Percentiles rank a stretch among this genome's conserved stretches.
Conservation (phyloP, 2,329 filamentous ascomycete genomes). For the Magnaporthales sp. region DNA sequence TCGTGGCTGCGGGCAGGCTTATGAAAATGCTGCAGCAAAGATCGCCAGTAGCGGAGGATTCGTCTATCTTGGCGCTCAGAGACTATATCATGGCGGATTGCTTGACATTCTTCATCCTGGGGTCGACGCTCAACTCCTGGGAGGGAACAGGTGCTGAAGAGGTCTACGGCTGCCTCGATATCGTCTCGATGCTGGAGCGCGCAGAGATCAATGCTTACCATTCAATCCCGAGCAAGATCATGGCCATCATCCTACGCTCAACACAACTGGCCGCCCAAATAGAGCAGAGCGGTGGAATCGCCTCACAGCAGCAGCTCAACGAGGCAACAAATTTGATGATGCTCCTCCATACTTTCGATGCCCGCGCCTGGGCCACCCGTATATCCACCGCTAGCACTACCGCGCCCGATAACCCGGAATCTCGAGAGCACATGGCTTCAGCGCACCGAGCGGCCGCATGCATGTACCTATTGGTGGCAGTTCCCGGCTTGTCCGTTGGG, state of each 20-base stretch:
- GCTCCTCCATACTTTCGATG: not conserved
- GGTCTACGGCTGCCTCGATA: constrained; percentile 26
- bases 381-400: not conserved
- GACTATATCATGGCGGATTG: constrained; percentile 40
- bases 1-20: constrained; percentile 35
- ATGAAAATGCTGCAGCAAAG: constrained; percentile 27
- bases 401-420: constrained; percentile 23
- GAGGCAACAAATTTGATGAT: not conserved
- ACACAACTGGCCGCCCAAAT: constrained; percentile 26
- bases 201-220: constrained; percentile 37
- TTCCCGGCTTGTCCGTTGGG: constrained; percentile 6
- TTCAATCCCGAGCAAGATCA: constrained; percentile 34
- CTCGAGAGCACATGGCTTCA: constrained; percentile 66
- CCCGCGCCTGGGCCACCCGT: constrained; percentile 1
- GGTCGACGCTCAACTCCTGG: constrained; percentile 27
- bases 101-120: constrained; percentile 39
- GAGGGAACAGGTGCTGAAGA: constrained; percentile 18
- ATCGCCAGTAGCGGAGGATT: constrained; percentile 3
- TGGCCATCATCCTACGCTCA: constrained; percentile 33
- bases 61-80: constrained; percentile 25
- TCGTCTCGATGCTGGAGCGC: constrained; percentile 27
- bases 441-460: constrained; percentile 41
- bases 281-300: not conserved
- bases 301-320: not conserved
- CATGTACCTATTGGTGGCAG: constrained; percentile 34